A percentile compares a stretch with the other conserved stretches of the same genome.
Evolutionary conservation across 2,329 filamentous ascomycete genomes (phyloP).

Genomic region (Zarea fungicola): DNA sequence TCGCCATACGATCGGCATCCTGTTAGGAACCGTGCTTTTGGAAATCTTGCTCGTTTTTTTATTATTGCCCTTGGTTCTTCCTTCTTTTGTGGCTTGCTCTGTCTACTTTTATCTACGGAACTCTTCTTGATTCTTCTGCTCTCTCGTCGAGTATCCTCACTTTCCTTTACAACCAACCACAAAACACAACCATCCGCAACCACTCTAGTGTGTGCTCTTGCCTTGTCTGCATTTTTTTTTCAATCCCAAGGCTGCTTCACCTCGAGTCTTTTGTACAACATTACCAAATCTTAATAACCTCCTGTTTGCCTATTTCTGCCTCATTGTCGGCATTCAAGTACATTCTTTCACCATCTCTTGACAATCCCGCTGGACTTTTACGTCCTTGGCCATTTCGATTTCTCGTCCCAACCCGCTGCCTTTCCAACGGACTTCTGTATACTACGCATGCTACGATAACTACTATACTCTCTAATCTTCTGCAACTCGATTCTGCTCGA

Average conservation of each 20-base stretch:
- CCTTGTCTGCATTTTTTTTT: constrained; percentile 13
- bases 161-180: constrained; percentile 34
- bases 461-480: constrained; percentile 11
- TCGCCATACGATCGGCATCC: constrained; percentile 45
- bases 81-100: constrained; percentile 42
- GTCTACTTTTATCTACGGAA: constrained; percentile 8
- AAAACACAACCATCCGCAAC: not conserved
- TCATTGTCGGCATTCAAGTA: not conserved
- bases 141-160: constrained; percentile 39
- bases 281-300: constrained; percentile 15
- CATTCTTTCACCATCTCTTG: constrained; percentile 7
- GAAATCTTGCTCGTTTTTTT: constrained; percentile 40
- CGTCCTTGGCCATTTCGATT: not conserved
- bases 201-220: constrained; percentile 13
- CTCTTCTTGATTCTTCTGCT: constrained; percentile 21
- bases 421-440: constrained; percentile 10
- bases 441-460: constrained; percentile 14
- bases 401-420: not conserved
- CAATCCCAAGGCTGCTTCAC: constrained; percentile 9
- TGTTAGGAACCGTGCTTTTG: constrained; percentile 36
- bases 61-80: constrained; percentile 45
- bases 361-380: not conserved
- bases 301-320: constrained; percentile 15
- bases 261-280: constrained; percentile 27
- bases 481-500: constrained; percentile 3